These are phyloP conservation scores for Gossypium trilobum DNA, from an alignment of 441 rosid species.

Conservation along the genomic window DNA sequence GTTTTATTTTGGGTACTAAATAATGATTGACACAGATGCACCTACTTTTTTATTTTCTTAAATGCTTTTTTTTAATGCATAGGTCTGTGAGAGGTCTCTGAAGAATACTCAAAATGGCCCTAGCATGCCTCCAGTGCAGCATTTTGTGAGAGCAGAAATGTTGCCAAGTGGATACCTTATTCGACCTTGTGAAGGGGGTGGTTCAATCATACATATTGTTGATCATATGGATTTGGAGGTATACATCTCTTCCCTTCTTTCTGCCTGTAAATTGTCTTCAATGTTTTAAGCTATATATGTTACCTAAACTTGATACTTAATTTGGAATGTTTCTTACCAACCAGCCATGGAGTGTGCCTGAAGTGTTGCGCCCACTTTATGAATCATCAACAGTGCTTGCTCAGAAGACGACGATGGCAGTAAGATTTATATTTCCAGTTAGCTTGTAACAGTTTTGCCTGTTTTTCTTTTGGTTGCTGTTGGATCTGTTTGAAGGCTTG, in stretches of 20 bases:
- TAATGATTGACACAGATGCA: background rate
- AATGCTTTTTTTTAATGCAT: background rate
- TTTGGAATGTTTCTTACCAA: constrained; percentile 18
- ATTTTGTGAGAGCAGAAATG: constrained; percentile 96
- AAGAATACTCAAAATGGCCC: constrained; percentile 92
- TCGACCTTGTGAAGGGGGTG: constrained; percentile 97
- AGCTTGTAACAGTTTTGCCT: background rate
- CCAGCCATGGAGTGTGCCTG: constrained; percentile 94
- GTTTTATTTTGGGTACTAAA: background rate
- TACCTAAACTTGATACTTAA: background rate
- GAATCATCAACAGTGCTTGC: constrained; percentile 92
- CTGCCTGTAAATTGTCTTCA: background rate
- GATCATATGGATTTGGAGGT: constrained; percentile 98
- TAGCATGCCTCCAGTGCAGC: constrained; percentile 85
- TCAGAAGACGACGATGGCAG: constrained; percentile 89
- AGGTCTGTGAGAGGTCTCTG: constrained; percentile 73
- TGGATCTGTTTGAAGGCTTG: background rate
- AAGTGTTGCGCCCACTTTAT: constrained; percentile 83
- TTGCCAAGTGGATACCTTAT: constrained; percentile 88
- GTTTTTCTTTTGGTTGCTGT: background rate
- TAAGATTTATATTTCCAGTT: constrained; percentile 24
- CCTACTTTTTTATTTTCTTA: background rate
- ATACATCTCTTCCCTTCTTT: background rate
- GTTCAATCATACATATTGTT: constrained; percentile 84
- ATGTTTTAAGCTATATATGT: background rate